A percentile compares a stretch with the other conserved stretches of the same genome.
phyloP scores from a whole-genome alignment of 2,329 filamentous ascomycete species.

The Pestalotiopsis sp. region DNA sequence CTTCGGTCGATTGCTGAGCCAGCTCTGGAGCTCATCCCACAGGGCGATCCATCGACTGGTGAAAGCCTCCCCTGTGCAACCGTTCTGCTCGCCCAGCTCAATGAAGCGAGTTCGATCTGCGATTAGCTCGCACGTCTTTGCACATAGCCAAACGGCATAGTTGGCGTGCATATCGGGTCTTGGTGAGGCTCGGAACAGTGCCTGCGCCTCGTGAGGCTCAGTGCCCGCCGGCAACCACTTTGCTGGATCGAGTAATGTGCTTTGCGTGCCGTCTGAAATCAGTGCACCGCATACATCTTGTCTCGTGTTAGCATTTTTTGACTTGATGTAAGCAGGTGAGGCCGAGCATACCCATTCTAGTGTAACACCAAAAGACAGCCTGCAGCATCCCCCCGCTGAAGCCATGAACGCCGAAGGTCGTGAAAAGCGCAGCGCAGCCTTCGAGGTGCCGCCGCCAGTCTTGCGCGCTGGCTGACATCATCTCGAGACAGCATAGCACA shows the following conservation, averaged over 20 bases:
- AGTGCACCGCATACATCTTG: constrained; percentile 58
- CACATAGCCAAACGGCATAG: constrained; percentile 59
- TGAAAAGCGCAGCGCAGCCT: constrained; percentile 59
- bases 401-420: constrained; percentile 55
- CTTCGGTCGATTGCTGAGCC: constrained; percentile 47
- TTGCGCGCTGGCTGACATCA: constrained; percentile 43
- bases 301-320: constrained; percentile 12
- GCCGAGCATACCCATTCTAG: constrained; percentile 49
- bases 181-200: constrained; percentile 35
- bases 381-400: constrained; percentile 55
- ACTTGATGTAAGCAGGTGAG: constrained; percentile 17
- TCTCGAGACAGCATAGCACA: constrained; percentile 44
- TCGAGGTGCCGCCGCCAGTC: constrained; percentile 62
- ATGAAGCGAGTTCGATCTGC: constrained; percentile 50
- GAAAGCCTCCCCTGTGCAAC: constrained; percentile 43
- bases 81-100: constrained; percentile 49
- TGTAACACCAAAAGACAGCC: constrained; percentile 63
- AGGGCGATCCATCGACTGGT: constrained; percentile 47
- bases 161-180: constrained; percentile 61
- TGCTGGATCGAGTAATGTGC: constrained; percentile 51
- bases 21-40: constrained; percentile 53
- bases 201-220: constrained; percentile 36
- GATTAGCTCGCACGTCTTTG: constrained; percentile 53
- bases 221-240: constrained; percentile 50
- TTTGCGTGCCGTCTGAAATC: constrained; percentile 55